A percentile compares a stretch with the other conserved stretches of the same genome.
Conservation (phyloP, 2,329 filamentous ascomycete genomes). For the Fusarium tanahbumbuense region DNA sequence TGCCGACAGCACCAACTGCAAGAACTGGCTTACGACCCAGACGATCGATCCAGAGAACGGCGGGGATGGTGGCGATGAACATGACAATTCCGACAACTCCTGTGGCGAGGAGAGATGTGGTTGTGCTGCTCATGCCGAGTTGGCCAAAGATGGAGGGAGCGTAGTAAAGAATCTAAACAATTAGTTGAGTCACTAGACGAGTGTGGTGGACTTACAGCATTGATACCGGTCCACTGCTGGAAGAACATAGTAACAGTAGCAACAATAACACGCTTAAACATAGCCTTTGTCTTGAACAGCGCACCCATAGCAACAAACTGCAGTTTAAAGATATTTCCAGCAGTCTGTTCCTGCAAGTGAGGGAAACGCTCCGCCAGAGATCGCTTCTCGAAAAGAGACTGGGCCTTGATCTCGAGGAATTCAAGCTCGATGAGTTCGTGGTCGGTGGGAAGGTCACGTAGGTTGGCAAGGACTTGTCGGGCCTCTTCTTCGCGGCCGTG, state of each 20-base stretch:
- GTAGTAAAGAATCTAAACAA: conserved; percentile 66
- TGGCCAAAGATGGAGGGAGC: conserved; percentile 76
- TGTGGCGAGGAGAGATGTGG: conserved; percentile 71
- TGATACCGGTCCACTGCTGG: conserved; percentile 62
- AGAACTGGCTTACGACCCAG: conserved; percentile 72
- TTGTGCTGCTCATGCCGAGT: conserved; percentile 67
- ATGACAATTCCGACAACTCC: conserved; percentile 78
- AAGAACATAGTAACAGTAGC: conserved; percentile 73
- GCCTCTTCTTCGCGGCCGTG: conserved; percentile 77
- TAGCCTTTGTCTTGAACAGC: conserved; percentile 72
- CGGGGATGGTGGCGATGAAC: conserved; percentile 74
- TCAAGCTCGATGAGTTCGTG: conserved; percentile 78
- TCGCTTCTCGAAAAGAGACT: conserved; percentile 78
- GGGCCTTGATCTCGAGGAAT: conserved; percentile 85
- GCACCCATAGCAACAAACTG: conserved; percentile 75
- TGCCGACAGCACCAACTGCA: conserved; percentile 73
- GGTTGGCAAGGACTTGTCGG: conserved; percentile 68
- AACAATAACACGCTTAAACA: conserved; percentile 74
- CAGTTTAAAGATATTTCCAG: conserved; percentile 69
- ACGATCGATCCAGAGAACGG: conserved; percentile 74
- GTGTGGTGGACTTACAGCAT: conserved; percentile 56
- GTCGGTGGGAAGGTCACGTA: conserved; percentile 69
- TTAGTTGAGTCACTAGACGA: not conserved
- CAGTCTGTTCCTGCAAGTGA: conserved; percentile 4
- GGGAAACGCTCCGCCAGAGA: conserved; percentile 23